These are phyloP conservation scores for Tillandsia leiboldiana DNA, from an alignment of 176 grass and related monocot species.

Conservation along the genomic window DNA sequence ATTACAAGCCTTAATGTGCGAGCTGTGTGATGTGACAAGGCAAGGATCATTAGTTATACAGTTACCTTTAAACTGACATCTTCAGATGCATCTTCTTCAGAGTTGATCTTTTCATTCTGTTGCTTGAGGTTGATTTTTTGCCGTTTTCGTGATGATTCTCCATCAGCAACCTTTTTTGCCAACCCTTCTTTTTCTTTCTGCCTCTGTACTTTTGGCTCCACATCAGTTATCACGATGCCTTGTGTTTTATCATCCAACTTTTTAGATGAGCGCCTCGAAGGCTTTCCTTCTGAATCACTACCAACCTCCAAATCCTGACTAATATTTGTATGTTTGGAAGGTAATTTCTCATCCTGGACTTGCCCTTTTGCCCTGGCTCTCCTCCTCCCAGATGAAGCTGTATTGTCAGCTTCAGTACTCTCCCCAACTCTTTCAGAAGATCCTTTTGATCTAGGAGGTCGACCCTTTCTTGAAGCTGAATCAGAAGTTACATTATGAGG, in stretches of 20 bases:
- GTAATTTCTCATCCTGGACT: neutral
- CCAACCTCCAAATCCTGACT: constrained; percentile 25
- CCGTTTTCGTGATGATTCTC: constrained; percentile 8
- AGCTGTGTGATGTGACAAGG: neutral
- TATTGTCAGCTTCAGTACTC: neutral
- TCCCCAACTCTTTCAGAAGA: constrained; percentile 31
- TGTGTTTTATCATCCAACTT: constrained; percentile 3
- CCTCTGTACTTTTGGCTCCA: constrained; percentile 4
- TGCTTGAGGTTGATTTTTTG: neutral
- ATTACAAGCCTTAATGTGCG: neutral
- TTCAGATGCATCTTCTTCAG: neutral
- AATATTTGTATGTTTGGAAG: constrained; percentile 16
- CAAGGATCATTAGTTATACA: neutral
- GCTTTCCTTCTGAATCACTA: constrained; percentile 37
- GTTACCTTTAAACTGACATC: neutral
- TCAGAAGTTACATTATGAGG: constrained; percentile 19
- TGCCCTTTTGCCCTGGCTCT: constrained; percentile 6
- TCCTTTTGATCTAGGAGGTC: constrained; percentile 20
- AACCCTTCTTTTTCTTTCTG: constrained; percentile 7
- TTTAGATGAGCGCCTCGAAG: constrained; percentile 25
- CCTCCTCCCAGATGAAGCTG: neutral
- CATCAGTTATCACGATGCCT: neutral
- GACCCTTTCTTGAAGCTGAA: constrained; percentile 30
- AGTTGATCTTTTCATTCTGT: neutral
- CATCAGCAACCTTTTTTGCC: constrained; percentile 21